Conservation (phyloP, 768 basidiomycete species). For the Mycena floridula region DNA sequence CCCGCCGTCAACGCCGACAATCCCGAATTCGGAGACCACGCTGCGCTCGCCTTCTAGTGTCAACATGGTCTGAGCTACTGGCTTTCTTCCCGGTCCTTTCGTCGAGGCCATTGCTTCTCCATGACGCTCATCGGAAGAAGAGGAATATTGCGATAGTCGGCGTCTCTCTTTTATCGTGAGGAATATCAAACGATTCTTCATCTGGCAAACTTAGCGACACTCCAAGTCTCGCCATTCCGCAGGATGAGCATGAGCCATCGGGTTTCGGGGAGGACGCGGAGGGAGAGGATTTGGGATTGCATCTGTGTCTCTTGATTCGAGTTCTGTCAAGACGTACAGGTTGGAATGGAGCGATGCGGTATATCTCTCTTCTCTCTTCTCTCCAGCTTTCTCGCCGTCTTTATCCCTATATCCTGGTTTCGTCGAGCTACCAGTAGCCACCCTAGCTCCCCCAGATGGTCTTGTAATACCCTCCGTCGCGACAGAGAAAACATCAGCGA, state of each 20-base stretch:
- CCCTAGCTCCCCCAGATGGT: no score
- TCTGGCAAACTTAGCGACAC: constrained; percentile 57
- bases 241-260: constrained; percentile 60
- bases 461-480: no score
- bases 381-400: no score
- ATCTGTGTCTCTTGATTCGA: no score
- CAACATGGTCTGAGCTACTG: no score
- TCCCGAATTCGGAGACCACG: constrained; percentile 91
- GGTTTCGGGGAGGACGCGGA: constrained; percentile 71
- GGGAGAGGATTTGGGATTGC: constrained; percentile 51
- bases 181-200: constrained; percentile 35
- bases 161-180: neutral
- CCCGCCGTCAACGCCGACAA: constrained; percentile 78
- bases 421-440: no score
- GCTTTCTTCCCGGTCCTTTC: constrained; percentile 62
- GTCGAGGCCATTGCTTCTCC: neutral
- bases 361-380: no score
- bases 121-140: no score
- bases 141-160: neutral
- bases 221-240: constrained; percentile 81
- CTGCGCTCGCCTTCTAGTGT: constrained; percentile 80
- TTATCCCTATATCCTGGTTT: no score
- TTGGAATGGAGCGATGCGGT: no score
- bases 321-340: no score
- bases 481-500: no score